Evolutionary conservation across 2,329 filamentous ascomycete genomes (phyloP).

Genomic region (Tetracladium maxilliforme): DNA sequence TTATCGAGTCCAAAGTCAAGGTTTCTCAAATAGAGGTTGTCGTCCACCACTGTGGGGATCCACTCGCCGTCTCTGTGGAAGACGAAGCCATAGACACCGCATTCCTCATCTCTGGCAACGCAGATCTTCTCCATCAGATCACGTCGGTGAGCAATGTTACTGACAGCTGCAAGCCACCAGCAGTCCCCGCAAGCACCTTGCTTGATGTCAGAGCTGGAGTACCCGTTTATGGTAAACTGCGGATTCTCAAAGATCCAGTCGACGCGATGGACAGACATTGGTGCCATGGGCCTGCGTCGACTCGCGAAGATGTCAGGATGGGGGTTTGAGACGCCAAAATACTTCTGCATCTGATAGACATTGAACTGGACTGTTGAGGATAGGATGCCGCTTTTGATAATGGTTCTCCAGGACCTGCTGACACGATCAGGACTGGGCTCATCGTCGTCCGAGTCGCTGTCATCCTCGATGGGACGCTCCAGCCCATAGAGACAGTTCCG

Average conservation of each 20-base stretch:
- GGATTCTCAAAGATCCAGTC: conserved; percentile 60
- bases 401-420: conserved; percentile 14
- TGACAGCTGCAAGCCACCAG: conserved; percentile 55
- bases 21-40: conserved; percentile 70
- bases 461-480: too few relatives aligned
- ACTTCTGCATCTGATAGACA: too few relatives aligned
- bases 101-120: too few relatives aligned
- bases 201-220: conserved; percentile 60
- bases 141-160: conserved; percentile 24
- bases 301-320: too few relatives aligned
- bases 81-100: conserved; percentile 77
- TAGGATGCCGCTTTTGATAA: conserved; percentile 32
- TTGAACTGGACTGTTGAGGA: conserved; percentile 26
- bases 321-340: too few relatives aligned
- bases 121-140: conserved; percentile 30
- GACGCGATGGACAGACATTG: too few relatives aligned
- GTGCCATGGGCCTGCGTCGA: too few relatives aligned
- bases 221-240: conserved; percentile 62
- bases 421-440: conserved; percentile 16
- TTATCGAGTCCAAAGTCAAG: conserved; percentile 74
- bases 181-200: conserved; percentile 68
- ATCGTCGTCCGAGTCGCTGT: conserved; percentile 43
- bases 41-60: conserved; percentile 79
- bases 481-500: too few relatives aligned
- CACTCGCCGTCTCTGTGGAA: conserved; percentile 77